These are phyloP conservation scores for Saccharomyces uvarum DNA, from an alignment of 1,139 yeast genomes.

Conservation along the genomic window DNA sequence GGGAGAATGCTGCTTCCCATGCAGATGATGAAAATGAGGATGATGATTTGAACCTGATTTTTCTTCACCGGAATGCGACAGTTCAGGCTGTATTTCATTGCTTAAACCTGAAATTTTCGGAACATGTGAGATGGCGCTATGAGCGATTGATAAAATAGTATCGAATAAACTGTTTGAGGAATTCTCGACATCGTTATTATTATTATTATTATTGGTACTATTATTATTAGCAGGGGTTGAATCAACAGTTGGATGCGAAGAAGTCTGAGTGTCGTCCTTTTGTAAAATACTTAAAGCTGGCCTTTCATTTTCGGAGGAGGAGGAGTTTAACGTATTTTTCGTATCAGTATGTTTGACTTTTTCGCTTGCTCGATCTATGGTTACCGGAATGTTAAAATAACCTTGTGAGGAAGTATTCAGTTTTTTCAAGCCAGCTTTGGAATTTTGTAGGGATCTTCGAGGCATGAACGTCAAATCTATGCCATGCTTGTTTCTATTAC, in stretches of 20 bases:
- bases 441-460: constrained; percentile 21
- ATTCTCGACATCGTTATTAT: constrained; percentile 5
- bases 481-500: constrained; percentile 5
- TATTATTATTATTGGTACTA: background rate
- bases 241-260: background rate
- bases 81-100: constrained; percentile 4
- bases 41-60: background rate
- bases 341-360: background rate
- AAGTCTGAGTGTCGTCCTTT: background rate
- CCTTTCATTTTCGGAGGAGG: background rate
- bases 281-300: background rate
- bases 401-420: constrained; percentile 12
- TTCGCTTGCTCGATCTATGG: constrained; percentile 9
- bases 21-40: background rate
- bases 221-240: background rate
- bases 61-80: background rate
- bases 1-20: background rate
- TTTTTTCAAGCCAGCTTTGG: constrained; percentile 18
- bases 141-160: constrained; percentile 20
- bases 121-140: constrained; percentile 19
- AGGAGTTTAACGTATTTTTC: background rate
- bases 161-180: constrained; percentile 14
- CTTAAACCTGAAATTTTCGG: constrained; percentile 15
- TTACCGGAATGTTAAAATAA: constrained; percentile 17
- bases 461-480: constrained; percentile 11